Evolutionary conservation across 306 rosid species (phyloP).

Genomic region (Fragaria vesca): DNA sequence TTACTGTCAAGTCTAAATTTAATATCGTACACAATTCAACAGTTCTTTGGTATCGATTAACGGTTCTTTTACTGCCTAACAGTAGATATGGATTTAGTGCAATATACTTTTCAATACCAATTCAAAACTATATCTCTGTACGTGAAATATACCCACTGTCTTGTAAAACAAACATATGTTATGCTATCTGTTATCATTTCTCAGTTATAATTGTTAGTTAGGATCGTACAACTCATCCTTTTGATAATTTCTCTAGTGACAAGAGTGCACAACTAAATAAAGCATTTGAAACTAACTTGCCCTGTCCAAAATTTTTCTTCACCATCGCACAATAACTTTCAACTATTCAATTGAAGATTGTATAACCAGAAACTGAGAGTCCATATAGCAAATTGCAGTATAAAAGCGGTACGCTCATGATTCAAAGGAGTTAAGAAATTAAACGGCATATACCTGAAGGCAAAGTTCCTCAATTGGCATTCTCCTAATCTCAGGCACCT

Average conservation of each 20-base stretch:
- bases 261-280: neutral
- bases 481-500: conserved; percentile 91
- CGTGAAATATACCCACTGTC: neutral
- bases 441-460: conserved; percentile 64
- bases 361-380: neutral
- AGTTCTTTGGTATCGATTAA: neutral
- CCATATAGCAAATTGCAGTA: neutral
- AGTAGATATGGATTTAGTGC: neutral
- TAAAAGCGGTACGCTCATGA: neutral
- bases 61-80: neutral
- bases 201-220: neutral
- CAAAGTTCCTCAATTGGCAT: conserved; percentile 93
- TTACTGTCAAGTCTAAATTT: neutral
- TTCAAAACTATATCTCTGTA: neutral
- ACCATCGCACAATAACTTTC: neutral
- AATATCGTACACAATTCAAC: neutral
- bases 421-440: conserved; percentile 1
- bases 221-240: neutral
- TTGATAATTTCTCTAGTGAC: neutral
- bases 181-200: neutral
- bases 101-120: neutral
- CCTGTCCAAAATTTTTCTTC: neutral
- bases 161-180: neutral
- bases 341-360: neutral
- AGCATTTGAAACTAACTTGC: neutral